Conservation (phyloP, 2,329 filamentous ascomycete species). For the Graphilbum sp. region DNA sequence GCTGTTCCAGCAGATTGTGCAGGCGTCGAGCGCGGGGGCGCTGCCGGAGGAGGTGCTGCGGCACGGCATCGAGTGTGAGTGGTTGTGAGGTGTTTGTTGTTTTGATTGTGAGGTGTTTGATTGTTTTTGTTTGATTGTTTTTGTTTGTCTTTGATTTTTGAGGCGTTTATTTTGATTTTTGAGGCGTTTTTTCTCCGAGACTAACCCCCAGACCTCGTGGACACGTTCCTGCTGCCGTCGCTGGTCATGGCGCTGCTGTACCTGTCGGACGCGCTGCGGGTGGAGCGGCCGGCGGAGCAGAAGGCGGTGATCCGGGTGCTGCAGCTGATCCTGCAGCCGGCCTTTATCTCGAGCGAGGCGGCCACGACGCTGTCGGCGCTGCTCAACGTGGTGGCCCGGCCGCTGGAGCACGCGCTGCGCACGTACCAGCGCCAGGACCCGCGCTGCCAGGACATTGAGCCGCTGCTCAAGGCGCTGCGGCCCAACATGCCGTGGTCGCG, state of each 20-base stretch:
- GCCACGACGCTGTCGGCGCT: constrained; percentile 54
- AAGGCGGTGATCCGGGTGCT: constrained; percentile 56
- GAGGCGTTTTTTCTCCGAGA: no score
- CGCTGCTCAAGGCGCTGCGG: constrained; percentile 48
- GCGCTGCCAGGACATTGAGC: constrained; percentile 51
- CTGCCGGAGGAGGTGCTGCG: constrained; percentile 56
- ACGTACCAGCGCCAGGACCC: constrained; percentile 51
- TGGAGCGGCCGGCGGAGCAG: constrained; percentile 45
- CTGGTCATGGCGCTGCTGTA: constrained; percentile 58
- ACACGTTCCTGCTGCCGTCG: constrained; percentile 66
- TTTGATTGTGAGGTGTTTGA: constrained; percentile 25
- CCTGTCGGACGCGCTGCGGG: constrained; percentile 52
- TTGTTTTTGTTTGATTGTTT: no score
- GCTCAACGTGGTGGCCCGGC: constrained; percentile 53
- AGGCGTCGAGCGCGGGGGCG: constrained; percentile 49
- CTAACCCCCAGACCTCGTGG: constrained; percentile 38
- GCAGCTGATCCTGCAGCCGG: constrained; percentile 53
- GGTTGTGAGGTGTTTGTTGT: constrained; percentile 17
- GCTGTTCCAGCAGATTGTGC: constrained; percentile 58
- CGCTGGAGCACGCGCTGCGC: constrained; percentile 49
- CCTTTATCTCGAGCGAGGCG: constrained; percentile 55
- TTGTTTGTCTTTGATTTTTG: no score
- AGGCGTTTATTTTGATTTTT: no score
- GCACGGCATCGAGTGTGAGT: constrained; percentile 49
- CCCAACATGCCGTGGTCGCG: constrained; percentile 40